phyloP scores from a whole-genome alignment of 148 eudicot species.

The Rhododendron ferrugineum region DNA sequence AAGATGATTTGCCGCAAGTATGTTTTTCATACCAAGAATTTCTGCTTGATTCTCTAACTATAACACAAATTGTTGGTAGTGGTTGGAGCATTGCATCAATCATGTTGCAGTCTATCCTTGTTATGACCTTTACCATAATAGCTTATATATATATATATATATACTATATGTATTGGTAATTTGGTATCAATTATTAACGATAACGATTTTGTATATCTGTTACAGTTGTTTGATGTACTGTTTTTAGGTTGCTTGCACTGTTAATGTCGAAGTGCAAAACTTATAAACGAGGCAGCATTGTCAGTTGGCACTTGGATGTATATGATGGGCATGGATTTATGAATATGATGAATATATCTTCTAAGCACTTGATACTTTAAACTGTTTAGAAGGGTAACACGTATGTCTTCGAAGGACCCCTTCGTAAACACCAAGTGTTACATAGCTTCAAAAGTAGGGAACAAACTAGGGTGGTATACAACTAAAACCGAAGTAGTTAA shows the following conservation, averaged over 20 bases:
- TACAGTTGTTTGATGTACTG: background rate
- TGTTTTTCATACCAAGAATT: background rate
- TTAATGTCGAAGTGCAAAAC: background rate
- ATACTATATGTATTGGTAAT: background rate
- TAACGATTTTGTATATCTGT: background rate
- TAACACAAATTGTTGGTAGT: background rate
- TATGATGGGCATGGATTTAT: background rate
- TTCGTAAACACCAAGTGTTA: background rate
- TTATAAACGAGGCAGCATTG: background rate
- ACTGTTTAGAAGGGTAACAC: background rate
- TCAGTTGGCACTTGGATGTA: background rate
- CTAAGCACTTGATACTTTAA: background rate
- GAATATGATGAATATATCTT: background rate
- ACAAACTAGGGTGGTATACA: background rate
- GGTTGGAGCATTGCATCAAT: background rate
- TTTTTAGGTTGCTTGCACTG: background rate
- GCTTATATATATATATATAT: background rate
- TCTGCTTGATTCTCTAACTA: background rate
- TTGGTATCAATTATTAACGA: background rate
- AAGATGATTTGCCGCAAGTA: conserved; percentile 69
- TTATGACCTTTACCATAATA: background rate
- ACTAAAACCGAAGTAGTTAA: background rate
- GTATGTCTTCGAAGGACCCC: background rate
- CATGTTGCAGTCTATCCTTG: background rate
- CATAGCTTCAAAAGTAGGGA: background rate